Percentiles rank a stretch among this genome's conserved stretches.
Evolutionary conservation across 345 rosid species (phyloP).

Genomic region (Psidium friedrichsthalianum): DNA sequence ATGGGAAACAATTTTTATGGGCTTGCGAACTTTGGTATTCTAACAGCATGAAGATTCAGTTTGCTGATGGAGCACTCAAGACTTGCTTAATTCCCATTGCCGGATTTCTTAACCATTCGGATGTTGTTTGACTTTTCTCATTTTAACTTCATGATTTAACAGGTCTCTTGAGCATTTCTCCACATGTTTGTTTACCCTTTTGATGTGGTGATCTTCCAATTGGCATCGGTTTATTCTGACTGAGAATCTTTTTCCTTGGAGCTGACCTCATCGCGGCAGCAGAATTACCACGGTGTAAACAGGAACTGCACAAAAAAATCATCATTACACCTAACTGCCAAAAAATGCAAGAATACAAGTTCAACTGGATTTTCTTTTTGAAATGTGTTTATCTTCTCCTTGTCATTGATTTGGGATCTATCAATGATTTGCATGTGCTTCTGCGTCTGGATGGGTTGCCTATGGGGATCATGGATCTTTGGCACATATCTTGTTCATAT

Average conservation of each 20-base stretch:
- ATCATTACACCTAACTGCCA: background rate
- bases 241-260: background rate
- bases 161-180: background rate
- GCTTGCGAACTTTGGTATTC: slow-evolving; percentile 96
- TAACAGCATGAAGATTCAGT: slow-evolving; percentile 80
- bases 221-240: background rate
- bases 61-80: slow-evolving; percentile 64
- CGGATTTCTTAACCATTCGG: slow-evolving; percentile 90
- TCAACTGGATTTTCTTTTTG: background rate
- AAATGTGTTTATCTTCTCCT: background rate
- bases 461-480: background rate
- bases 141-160: background rate
- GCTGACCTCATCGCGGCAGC: background rate
- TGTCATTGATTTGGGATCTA: background rate
- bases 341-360: background rate
- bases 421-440: background rate
- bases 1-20: slow-evolving; percentile 85
- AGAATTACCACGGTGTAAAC: background rate
- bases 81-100: slow-evolving; percentile 90
- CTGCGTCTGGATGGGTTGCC: background rate
- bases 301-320: background rate
- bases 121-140: background rate
- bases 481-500: background rate
- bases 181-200: background rate
- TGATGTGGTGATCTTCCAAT: background rate